Evolutionary conservation across 345 rosid genomes (phyloP).

Genomic region (Camelina hispida): DNA sequence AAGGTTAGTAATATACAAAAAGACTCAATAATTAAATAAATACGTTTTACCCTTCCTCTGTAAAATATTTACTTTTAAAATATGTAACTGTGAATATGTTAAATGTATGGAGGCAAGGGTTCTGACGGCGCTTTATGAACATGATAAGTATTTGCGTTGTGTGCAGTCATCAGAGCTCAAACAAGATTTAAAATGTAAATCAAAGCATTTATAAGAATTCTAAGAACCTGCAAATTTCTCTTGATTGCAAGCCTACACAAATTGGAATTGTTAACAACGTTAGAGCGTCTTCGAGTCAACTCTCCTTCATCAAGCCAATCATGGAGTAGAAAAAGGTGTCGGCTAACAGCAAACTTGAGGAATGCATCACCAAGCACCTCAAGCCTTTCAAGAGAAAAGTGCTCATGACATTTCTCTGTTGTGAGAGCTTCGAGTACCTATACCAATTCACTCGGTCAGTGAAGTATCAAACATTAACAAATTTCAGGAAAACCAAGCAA

Average conservation of each 20-base stretch:
- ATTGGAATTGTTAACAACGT: conserved; percentile 76
- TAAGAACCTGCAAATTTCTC: conserved; percentile 73
- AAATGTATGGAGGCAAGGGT: conserved; percentile 15
- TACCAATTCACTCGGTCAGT: conserved; percentile 41
- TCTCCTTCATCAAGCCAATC: conserved; percentile 83
- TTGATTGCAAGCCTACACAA: conserved; percentile 66
- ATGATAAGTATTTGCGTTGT: conserved; percentile 3
- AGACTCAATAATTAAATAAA: not conserved
- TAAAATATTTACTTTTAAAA: conserved; percentile 15
- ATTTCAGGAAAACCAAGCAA: conserved; percentile 23
- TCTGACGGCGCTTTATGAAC: conserved; percentile 31
- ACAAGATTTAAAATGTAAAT: conserved; percentile 26
- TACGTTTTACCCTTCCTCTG: conserved; percentile 23
- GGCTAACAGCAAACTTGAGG: conserved; percentile 84
- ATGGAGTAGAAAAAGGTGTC: conserved; percentile 75
- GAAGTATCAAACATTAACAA: conserved; percentile 27
- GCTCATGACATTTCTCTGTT: conserved; percentile 95
- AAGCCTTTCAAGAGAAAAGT: conserved; percentile 91
- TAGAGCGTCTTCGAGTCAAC: conserved; percentile 81
- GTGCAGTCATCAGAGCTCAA: conserved; percentile 11
- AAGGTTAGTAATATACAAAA: conserved; percentile 12
- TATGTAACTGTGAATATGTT: conserved; percentile 6
- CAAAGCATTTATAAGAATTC: conserved; percentile 6
- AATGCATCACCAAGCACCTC: conserved; percentile 92
- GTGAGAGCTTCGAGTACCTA: conserved; percentile 94